Conservation (phyloP, 2,329 filamentous ascomycete genomes). For the Sporothrix brasiliensis region DNA sequence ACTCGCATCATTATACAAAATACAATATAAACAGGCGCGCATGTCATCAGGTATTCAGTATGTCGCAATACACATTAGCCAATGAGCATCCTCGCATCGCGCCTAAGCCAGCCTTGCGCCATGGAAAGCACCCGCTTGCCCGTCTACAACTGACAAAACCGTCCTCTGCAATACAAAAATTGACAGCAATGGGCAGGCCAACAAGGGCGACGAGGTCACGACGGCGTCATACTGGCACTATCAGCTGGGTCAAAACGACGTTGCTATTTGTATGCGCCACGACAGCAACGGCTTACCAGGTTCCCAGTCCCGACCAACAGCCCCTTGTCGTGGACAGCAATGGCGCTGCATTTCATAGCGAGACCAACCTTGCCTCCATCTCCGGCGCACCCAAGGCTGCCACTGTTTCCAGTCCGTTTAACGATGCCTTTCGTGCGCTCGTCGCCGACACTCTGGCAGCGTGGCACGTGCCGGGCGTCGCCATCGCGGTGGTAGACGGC, state of each 20-base stretch:
- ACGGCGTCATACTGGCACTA: neutral
- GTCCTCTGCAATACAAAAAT: too few species aligned
- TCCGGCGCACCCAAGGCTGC: neutral
- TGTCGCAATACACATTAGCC: neutral
- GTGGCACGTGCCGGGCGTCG: constrained; percentile 54
- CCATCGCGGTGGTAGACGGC: constrained; percentile 53
- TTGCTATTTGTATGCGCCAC: neutral
- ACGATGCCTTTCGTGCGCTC: constrained; percentile 31
- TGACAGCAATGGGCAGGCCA: neutral
- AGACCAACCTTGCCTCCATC: too few species aligned
- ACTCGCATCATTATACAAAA: too few species aligned
- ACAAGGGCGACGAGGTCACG: neutral
- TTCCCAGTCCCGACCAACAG: neutral
- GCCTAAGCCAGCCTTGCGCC: neutral
- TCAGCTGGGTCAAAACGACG: too few species aligned
- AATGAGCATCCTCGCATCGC: neutral
- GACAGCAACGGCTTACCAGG: neutral
- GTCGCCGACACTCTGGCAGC: constrained; percentile 31
- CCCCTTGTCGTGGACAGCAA: neutral
- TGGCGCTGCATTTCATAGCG: neutral
- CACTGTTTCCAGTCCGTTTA: constrained; percentile 26
- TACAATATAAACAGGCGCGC: too few species aligned
- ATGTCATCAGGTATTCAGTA: too few species aligned
- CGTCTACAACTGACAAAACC: too few species aligned
- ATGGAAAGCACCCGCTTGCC: neutral